Evolutionary conservation across 208 protist genomes (phyloP), one percentile per base, ranked within the genome.

Genomic region (Balamuthia mandrillaris): DNA sequence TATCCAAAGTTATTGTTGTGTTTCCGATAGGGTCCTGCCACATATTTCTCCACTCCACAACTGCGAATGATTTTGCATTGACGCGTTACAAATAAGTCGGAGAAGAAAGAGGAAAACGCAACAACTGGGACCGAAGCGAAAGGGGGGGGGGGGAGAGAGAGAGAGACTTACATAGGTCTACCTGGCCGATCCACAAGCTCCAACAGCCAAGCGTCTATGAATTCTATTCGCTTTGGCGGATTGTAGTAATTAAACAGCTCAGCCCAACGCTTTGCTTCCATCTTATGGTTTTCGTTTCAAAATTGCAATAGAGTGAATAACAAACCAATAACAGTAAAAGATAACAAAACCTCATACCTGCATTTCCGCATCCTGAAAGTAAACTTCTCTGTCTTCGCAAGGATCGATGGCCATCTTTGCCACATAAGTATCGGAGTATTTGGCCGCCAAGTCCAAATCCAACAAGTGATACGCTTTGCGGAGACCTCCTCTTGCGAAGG

Each of bases 1-100:
- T 81, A 91, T 3, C 88, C 89, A 52, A 74, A 88, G 56, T 92
- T 92, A 29, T 87, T 90, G 70, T 92, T 92, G 68, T 91, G 86
- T 27, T 92, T 92, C 39, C 60, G 37, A 33, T 89, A 92, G 14
- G 60, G 52, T 4, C 89, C 89, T 3, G 68, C 74, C 12, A 91
- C 89, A 49, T 86, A 92, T 24, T 51, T 52, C 33, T 92, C 88
- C n/a, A n/a, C n/a, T n/a, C n/a, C n/a, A n/a, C n/a, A n/a, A n/a
- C n/a, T n/a, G n/a, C n/a, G n/a, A n/a, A n/a, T n/a, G n/a, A n/a
- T n/a, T n/a, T n/a, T n/a, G n/a, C n/a, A n/a, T n/a, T n/a, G n/a
- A n/a, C n/a, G n/a, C n/a, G n/a, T n/a, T n/a, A n/a, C n/a, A n/a
- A n/a, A n/a, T n/a, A n/a, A n/a, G n/a, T n/a, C n/a, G n/a, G n/a